Base-by-base conservation (phyloP, 208 protist genomes). In the Acanthamoeba royreba region DNA sequence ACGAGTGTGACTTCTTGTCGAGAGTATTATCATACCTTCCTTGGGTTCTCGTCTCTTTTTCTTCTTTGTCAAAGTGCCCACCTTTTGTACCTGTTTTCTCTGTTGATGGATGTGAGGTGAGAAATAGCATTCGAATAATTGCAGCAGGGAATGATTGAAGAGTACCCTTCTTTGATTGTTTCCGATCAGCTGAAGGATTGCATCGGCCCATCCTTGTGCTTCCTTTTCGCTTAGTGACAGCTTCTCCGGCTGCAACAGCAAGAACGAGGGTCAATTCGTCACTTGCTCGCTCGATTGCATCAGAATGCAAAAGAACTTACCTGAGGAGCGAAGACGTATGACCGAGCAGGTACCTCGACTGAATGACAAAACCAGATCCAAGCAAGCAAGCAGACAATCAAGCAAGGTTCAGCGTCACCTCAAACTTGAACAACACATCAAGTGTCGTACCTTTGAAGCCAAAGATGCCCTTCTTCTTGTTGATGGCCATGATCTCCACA, bases 401-500 rank as follows among this genome's bases (percentile, higher is more conserved):
- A 77, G 63, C 9, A 40, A 43, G 28, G 49, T 22, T 58, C 15
- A 22, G 49, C 49, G 22, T 13, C 15, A 77, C 9, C 13, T 19
- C 9, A 28, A 38, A 77, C 25, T 9, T 55, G 13, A 25, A n/a
- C n/a, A n/a, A n/a, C n/a, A n/a, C n/a, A n/a, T n/a, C n/a, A n/a
- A n/a, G n/a, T 9, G 49, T 55, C 13, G 8, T 22, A 77, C 63
- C 63, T 22, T 77, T 77, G 63, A 77, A 77, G 8, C 63, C 63
- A 77, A 77, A 77, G 31, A 77, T 77, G 63, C 63, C 63, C 35
- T 77, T 77, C 63, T 77, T 77, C 28, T 77, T 77, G 63, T 77
- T 77, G 22, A 77, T 77, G n/a, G 63, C 25, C n/a, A 77, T 77
- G 63, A 77, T 28, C 63, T 77, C 63, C 4, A 77, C 63, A 7